phyloP scores from a whole-genome alignment of 116 monocot species.

The Thalassia testudinum region DNA sequence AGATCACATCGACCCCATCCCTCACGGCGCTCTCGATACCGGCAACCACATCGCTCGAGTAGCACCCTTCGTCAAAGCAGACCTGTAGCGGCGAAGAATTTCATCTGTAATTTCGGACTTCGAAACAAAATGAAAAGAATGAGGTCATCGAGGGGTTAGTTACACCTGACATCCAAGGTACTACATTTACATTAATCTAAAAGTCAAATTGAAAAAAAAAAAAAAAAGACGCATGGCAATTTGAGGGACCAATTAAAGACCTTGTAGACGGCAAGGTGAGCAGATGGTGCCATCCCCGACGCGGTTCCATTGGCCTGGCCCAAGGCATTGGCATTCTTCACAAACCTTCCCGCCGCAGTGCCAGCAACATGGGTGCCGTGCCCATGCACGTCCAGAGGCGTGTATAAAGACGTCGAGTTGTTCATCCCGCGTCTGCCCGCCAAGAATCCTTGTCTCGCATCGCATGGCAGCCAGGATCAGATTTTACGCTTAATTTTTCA shows the following conservation, averaged over 20 bases:
- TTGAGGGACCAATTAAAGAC: too few relatives aligned
- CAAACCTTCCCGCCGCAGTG: slow-evolving; percentile 10
- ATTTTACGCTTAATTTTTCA: too few relatives aligned
- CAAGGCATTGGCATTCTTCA: background rate
- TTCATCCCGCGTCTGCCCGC: background rate
- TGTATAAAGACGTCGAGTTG: background rate
- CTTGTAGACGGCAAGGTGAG: slow-evolving; percentile 13
- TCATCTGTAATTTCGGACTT: too few relatives aligned
- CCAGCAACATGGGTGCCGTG: slow-evolving; percentile 17
- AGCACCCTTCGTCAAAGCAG: slow-evolving; percentile 29
- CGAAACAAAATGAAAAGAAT: too few relatives aligned
- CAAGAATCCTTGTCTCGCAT: too few relatives aligned
- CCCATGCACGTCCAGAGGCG: slow-evolving; percentile 7
- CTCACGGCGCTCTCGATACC: slow-evolving; percentile 62
- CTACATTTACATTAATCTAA: too few relatives aligned
- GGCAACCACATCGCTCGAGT: slow-evolving; percentile 74
- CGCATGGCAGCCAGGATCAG: background rate
- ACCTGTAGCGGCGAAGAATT: too few relatives aligned
- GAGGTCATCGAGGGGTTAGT: too few relatives aligned
- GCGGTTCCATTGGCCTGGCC: slow-evolving; percentile 11
- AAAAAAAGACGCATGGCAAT: too few relatives aligned
- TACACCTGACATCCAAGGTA: too few relatives aligned
- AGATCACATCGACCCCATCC: slow-evolving; percentile 70
- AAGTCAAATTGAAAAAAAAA: too few relatives aligned
- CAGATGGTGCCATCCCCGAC: slow-evolving; percentile 8